Percentiles rank a stretch among this genome's conserved stretches.
Conservation (phyloP, 306 rosid genomes). For the Spatholobus suberectus region DNA sequence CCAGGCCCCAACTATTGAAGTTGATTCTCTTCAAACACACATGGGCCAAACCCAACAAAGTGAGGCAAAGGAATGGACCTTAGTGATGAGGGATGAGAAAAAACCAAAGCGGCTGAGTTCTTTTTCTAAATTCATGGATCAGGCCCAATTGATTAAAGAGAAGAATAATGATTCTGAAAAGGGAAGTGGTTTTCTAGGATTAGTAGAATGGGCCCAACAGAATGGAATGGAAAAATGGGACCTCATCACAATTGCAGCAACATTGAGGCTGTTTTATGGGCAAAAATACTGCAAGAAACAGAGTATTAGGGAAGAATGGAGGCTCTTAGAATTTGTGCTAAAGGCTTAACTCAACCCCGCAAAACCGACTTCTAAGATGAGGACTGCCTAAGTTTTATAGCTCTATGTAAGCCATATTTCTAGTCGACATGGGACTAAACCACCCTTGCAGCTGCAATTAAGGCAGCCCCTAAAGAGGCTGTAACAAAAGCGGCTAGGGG, state of each 20-base stretch:
- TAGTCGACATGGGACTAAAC: too few relatives aligned
- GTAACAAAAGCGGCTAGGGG: too few relatives aligned
- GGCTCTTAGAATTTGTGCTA: too few relatives aligned
- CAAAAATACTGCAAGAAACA: neutral
- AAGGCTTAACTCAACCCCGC: too few relatives aligned
- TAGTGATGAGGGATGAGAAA: neutral
- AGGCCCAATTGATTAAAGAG: neutral
- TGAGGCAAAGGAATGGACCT: neutral
- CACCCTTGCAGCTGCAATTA: too few relatives aligned
- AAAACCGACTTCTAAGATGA: too few relatives aligned
- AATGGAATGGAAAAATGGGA: neutral
- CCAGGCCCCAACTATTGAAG: neutral
- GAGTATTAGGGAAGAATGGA: neutral
- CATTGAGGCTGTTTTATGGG: neutral
- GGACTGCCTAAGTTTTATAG: too few relatives aligned
- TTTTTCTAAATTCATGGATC: neutral
- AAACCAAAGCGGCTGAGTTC: neutral
- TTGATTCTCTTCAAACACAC: neutral
- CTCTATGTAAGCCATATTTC: too few relatives aligned
- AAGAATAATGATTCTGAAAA: neutral
- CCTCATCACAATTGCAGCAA: neutral
- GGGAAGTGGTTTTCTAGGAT: neutral
- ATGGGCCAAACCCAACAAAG: neutral
- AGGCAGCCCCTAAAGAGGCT: too few relatives aligned
- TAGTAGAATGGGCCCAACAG: neutral